Base-by-base conservation (phyloP, 768 basidiomycete species). In the Boletus subcaerulescens region DNA sequence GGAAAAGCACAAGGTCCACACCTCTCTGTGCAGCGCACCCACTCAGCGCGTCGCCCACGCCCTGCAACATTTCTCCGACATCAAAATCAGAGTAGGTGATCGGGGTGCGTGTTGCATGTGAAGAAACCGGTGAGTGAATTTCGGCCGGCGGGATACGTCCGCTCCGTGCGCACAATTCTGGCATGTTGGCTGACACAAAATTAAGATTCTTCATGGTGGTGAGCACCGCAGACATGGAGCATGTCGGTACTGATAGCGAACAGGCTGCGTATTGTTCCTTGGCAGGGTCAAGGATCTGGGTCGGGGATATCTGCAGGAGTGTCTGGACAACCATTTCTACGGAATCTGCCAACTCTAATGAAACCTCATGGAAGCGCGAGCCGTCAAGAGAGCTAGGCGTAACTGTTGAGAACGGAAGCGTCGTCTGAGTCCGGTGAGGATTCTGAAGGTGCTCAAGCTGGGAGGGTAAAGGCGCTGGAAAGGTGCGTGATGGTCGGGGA, bases 181-280 rank as follows among this genome's bases (percentile, higher is more conserved):
- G 66, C 83, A 91, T 84, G 68, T 92, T 89, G n/a, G 90, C 91
- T 5, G 91, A 91, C 60, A 97, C 82, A 65, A 91, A 96, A 68
- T 96, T 96, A 60, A 98, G 81, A 60, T 88, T 90, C 74, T 93
- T 93, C 91, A 97, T 92, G 38, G 87, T 82, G 17, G 91, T 91
- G 68, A 97, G 83, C 69, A 98, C 79, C 38, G 92, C 91, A 17
- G 91, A 89, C 71, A 98, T 80, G 60, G 88, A 91, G 7, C 93
- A 82, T 0, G 90, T 90, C 11, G 94, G 95, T 42, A 97, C 82
- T 36, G 91, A 86, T 24, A 98, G 72, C 2, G 93, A 82, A 69
- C 91, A 96, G 24, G 91, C 88, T 2, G 93, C 89, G 65, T 93
- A 89, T 67, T 94, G 93, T 65, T 98, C 94, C 70, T 91, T 95